Base-by-base conservation (phyloP, 805 yeast species). In the Lipomyces starkeyi region DNA sequence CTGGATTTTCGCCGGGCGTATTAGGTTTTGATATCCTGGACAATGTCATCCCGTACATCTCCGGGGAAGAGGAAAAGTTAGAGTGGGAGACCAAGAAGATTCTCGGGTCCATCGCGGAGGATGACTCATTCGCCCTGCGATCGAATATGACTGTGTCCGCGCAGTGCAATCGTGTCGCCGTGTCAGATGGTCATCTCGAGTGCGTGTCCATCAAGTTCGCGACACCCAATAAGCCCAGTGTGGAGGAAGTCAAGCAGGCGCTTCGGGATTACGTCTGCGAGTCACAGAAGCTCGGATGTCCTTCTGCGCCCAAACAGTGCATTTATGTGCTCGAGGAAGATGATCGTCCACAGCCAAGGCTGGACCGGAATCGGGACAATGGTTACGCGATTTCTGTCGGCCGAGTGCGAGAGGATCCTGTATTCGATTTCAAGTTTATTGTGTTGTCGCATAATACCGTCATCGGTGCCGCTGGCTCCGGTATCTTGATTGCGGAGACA, bases 381-480 rank as follows among this genome's bases (percentile, higher is more conserved):
- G 98, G 99, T 40, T 93, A 87, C 80, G 96, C 97, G 75, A 97
- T 94, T 63, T 86, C 96, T 58, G 98, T 95, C 62, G 98, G 99
- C 61, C 87, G 99, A 81, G 82, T 95, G 68, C 89, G 99, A 83
- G 91, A 87, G 74, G 99, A 95, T 78, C 93, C 97, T 8, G 91
- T 95, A 13, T 84, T 95, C 74, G 99, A 95, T 80, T 87, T 86
- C 83, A 95, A 95, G 83, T 94, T 95, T 93, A 97, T 95, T 64
- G 95, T 93, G n/a, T 83, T 95, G 73, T 93, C 98, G 34, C 99
- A 95, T 81, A 95, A 95, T 85, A 95, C 99, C 64, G 86, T 95
- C 75, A 91, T 95, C 73, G 99, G 99, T 77, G 99, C 99, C 76
- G 99, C 99, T 32, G 99, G 99, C 78, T 90, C 98, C 8, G 99